Evolutionary conservation across 176 grass and related monocot species (phyloP).

Genomic region (Oryza australiensis): DNA sequence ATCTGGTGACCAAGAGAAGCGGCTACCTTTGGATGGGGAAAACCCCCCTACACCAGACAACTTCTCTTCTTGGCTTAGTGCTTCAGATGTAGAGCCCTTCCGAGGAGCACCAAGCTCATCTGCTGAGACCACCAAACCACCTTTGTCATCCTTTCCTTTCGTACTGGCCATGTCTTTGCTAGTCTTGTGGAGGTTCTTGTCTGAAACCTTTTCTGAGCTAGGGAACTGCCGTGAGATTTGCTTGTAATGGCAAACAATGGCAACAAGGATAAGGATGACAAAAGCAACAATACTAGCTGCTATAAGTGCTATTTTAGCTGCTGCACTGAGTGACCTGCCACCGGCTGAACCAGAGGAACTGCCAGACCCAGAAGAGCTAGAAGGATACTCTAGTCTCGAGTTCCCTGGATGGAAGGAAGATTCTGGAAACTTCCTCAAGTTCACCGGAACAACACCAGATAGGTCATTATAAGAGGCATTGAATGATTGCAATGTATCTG

Average conservation of each 20-base stretch:
- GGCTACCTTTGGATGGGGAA: conserved; percentile 86
- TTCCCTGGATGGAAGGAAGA: conserved; percentile 99
- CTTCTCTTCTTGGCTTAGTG: conserved; percentile 77
- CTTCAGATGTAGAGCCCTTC: conserved; percentile 82
- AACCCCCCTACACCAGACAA: conserved; percentile 53
- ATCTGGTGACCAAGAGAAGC: conserved; percentile 85
- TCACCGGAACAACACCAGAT: conserved; percentile 84
- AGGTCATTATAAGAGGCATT: conserved; percentile 93
- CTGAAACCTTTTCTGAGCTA: conserved; percentile 77
- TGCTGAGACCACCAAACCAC: conserved; percentile 63
- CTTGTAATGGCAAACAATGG: conserved; percentile 53
- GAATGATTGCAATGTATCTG: conserved; percentile 65
- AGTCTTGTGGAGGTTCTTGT: conserved; percentile 62
- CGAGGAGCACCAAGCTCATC: conserved; percentile 72
- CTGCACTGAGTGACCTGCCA: conserved; percentile 50
- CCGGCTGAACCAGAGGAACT: conserved; percentile 40
- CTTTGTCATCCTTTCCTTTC: conserved; percentile 65
- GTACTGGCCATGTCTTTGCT: conserved; percentile 40
- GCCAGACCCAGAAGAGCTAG: conserved; percentile 52
- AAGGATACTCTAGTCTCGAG: conserved; percentile 74
- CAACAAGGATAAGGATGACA: conserved; percentile 73
- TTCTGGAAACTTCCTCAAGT: conserved; percentile 90
- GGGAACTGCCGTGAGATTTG: conserved; percentile 57
- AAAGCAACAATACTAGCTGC: conserved; percentile 59
- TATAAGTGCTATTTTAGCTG: conserved; percentile 62